Evolutionary conservation across 768 basidiomycete species (phyloP).

Genomic region (Cystofilobasidium bisporidii): DNA sequence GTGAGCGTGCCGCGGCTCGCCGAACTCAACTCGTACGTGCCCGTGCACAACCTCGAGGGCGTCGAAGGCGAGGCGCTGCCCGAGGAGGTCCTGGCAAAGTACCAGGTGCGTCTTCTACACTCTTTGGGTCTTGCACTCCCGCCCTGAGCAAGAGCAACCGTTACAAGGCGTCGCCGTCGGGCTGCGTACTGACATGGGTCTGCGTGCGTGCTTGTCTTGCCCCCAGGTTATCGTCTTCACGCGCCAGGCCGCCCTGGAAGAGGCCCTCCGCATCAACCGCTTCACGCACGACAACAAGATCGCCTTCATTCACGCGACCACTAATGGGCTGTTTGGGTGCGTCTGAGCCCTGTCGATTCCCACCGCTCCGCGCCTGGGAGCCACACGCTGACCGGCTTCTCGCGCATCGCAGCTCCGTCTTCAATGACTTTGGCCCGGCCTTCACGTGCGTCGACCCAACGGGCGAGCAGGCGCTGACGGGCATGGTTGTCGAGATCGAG

Average conservation of each 20-base stretch:
- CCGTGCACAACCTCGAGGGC: conserved; percentile 77
- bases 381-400: conserved; percentile 10
- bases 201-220: not conserved
- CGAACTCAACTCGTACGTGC: conserved; percentile 92
- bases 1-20: conserved; percentile 80
- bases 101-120: conserved; percentile 73
- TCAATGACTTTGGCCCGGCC: conserved; percentile 92
- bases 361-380: no score
- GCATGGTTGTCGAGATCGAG: conserved; percentile 92
- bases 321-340: conserved; percentile 88
- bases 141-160: no score
- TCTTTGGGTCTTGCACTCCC: no score
- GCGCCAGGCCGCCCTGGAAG: conserved; percentile 41
- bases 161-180: not conserved
- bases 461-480: conserved; percentile 85
- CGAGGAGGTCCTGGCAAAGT: conserved; percentile 70
- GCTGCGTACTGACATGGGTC: conserved; percentile 18
- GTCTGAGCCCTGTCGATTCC: conserved; percentile 35
- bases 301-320: conserved; percentile 83
- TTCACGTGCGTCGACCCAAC: conserved; percentile 96
- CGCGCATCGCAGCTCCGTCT: conserved; percentile 57
- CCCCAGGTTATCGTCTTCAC: conserved; percentile 78
- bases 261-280: conserved; percentile 70
- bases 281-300: conserved; percentile 85
- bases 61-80: conserved; percentile 64